Conservation (phyloP, 2,329 filamentous ascomycete species). For the Penicillium sp. region DNA sequence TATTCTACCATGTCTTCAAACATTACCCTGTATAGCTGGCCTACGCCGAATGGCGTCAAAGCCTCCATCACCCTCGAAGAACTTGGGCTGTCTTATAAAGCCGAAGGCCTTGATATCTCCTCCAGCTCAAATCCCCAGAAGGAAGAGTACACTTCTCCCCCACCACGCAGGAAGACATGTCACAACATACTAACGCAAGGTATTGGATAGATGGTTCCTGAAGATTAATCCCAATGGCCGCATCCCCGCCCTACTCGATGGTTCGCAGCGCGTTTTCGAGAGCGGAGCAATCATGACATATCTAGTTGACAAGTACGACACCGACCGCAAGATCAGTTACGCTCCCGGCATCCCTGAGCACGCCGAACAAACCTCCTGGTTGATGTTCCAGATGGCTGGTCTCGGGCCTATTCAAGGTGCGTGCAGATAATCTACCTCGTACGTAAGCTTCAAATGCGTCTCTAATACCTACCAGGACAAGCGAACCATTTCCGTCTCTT, state of each 20-base stretch:
- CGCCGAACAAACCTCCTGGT: conserved; percentile 40
- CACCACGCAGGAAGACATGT: no score
- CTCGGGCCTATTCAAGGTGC: conserved; percentile 37
- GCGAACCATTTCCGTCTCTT: conserved; percentile 43
- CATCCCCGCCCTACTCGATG: conserved; percentile 41
- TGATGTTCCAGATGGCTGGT: conserved; percentile 40
- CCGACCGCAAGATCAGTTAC: conserved; percentile 37
- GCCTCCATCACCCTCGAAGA: conserved; percentile 34
- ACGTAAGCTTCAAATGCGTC: neutral
- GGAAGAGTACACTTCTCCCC: conserved; percentile 21
- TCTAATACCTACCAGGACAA: conserved; percentile 28
- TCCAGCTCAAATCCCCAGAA: conserved; percentile 39
- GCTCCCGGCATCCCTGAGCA: conserved; percentile 37
- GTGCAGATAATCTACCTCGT: neutral
- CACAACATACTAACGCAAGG: neutral
- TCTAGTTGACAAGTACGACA: conserved; percentile 39
- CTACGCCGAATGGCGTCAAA: conserved; percentile 32
- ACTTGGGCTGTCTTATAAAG: conserved; percentile 28
- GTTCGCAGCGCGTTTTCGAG: conserved; percentile 37
- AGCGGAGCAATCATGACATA: conserved; percentile 42
- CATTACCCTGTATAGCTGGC: conserved; percentile 27
- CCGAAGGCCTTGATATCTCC: conserved; percentile 35
- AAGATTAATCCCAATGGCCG: conserved; percentile 45
- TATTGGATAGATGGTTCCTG: conserved; percentile 33
- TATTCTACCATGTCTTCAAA: conserved; percentile 19